phyloP scores from a whole-genome alignment of 805 yeast genomes.

The Schwanniomyces sp. region DNA sequence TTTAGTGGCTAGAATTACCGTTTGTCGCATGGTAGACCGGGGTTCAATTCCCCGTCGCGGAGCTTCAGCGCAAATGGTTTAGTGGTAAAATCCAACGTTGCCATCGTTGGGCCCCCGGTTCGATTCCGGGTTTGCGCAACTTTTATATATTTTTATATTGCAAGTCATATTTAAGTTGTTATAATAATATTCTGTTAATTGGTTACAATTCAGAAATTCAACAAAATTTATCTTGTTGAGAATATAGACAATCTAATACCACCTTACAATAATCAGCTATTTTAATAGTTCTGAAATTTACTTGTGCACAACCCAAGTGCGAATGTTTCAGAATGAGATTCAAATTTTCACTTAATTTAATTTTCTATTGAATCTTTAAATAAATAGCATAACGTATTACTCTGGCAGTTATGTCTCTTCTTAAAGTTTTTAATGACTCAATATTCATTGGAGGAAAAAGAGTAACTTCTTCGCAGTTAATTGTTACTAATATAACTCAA shows the following conservation, averaged over 20 bases:
- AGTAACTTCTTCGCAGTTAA: background rate
- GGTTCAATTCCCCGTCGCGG: slow-evolving; percentile 20
- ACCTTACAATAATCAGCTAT: too few relatives aligned
- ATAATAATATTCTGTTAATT: too few relatives aligned
- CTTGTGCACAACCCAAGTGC: background rate
- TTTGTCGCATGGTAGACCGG: slow-evolving; percentile 21
- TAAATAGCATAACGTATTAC: background rate
- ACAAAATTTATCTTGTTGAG: too few relatives aligned
- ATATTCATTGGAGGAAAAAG: background rate
- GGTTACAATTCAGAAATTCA: too few relatives aligned
- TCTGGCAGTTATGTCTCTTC: slow-evolving; percentile 1
- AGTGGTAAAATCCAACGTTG: slow-evolving; percentile 15
- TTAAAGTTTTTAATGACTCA: background rate
- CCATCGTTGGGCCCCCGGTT: slow-evolving; percentile 16
- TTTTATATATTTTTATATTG: too few relatives aligned
- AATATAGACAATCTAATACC: too few relatives aligned
- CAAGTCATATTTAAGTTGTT: too few relatives aligned
- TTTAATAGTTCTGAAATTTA: background rate
- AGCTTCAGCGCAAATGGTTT: slow-evolving; percentile 13
- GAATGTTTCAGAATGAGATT: slow-evolving; percentile 2
- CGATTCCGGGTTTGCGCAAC: slow-evolving; percentile 14
- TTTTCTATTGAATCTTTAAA: background rate
- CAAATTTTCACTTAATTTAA: slow-evolving; percentile 1
- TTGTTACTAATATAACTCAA: slow-evolving; percentile 19
- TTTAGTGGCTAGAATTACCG: slow-evolving; percentile 21